Percentiles rank a stretch among this genome's conserved stretches.
Conservation (phyloP, 1,139 yeast species). For the Diutina scorzettiae region DNA sequence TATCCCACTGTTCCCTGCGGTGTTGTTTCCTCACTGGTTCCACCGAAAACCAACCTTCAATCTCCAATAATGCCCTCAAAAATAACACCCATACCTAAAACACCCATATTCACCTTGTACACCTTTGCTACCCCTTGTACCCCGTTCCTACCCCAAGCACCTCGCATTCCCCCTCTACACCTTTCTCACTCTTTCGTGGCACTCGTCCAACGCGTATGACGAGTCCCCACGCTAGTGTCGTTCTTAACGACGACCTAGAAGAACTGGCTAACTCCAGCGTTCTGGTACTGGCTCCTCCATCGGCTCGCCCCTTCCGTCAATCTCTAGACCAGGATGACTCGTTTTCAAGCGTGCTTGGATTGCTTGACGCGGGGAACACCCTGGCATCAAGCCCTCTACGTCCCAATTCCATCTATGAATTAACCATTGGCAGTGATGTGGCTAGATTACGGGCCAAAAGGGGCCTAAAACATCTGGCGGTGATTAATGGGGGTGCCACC, state of each 20-base stretch:
- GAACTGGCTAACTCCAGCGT: not conserved
- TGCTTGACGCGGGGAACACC: not conserved
- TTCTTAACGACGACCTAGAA: conserved; percentile 3
- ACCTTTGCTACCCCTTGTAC: too few species aligned
- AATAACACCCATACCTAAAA: too few species aligned
- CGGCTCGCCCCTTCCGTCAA: too few species aligned
- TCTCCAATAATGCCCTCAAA: too few species aligned
- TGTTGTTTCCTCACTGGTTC: too few species aligned
- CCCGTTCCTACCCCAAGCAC: too few species aligned
- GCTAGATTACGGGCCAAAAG: conserved; percentile 25
- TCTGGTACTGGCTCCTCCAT: not conserved
- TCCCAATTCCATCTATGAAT: conserved; percentile 66
- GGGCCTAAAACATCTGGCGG: conserved; percentile 22
- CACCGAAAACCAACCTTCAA: too few species aligned
- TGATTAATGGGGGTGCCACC: conserved; percentile 30
- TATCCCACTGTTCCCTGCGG: too few species aligned
- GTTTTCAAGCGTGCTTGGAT: not conserved
- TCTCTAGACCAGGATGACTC: conserved; percentile 4
- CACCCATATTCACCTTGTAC: too few species aligned
- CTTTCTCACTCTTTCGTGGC: too few species aligned
- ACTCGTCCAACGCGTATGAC: conserved; percentile 2
- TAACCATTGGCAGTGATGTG: conserved; percentile 48
- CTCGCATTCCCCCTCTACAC: too few species aligned
- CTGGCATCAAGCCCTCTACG: conserved; percentile 44
- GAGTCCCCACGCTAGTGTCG: conserved; percentile 6